These are phyloP conservation scores for Cutaneotrichosporon curvatum DNA, from an alignment of 1,284 basidiomycete genomes.

Conservation along the genomic window DNA sequence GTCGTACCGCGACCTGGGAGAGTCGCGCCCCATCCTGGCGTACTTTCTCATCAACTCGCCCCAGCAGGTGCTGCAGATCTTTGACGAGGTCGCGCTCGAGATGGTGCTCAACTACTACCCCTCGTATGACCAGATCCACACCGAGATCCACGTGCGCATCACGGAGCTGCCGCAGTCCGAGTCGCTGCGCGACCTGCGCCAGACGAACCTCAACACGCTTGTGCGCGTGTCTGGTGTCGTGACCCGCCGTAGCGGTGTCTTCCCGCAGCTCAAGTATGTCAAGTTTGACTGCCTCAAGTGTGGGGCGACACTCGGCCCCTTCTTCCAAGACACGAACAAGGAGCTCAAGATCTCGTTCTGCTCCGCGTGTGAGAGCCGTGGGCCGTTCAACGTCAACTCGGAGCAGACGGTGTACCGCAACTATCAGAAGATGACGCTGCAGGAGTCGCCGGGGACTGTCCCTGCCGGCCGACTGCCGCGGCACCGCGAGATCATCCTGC, in stretches of 20 bases:
- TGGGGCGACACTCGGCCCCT: constrained; percentile 84
- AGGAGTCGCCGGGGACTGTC: constrained; percentile 97
- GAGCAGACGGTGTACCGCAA: constrained; percentile 98
- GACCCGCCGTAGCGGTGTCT: constrained; percentile 89
- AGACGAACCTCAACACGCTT: constrained; percentile 86
- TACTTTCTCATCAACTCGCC: constrained; percentile 97
- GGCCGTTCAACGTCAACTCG: constrained; percentile 93
- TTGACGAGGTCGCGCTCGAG: constrained; percentile 90
- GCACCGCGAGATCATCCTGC: constrained; percentile 90
- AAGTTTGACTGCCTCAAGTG: constrained; percentile 97
- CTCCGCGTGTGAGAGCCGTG: constrained; percentile 84
- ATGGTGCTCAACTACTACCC: constrained; percentile 95
- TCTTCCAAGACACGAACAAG: constrained; percentile 92
- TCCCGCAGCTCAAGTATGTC: constrained; percentile 98
- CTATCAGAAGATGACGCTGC: constrained; percentile 97
- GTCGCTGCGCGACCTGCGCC: constrained; percentile 87
- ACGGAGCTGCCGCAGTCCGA: constrained; percentile 84
- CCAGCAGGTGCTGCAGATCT: constrained; percentile 82
- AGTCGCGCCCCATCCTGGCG: constrained; percentile 87
- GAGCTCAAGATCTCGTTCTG: constrained; percentile 95
- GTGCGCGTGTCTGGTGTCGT: constrained; percentile 97
- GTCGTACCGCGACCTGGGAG: constrained; percentile 84
- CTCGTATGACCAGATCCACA: constrained; percentile 91
- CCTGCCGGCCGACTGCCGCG: constrained; percentile 93
- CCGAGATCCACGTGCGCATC: constrained; percentile 95